These are phyloP conservation scores for Penicillium sp. DNA, from an alignment of 2,329 filamentous ascomycete species.

Conservation along the genomic window DNA sequence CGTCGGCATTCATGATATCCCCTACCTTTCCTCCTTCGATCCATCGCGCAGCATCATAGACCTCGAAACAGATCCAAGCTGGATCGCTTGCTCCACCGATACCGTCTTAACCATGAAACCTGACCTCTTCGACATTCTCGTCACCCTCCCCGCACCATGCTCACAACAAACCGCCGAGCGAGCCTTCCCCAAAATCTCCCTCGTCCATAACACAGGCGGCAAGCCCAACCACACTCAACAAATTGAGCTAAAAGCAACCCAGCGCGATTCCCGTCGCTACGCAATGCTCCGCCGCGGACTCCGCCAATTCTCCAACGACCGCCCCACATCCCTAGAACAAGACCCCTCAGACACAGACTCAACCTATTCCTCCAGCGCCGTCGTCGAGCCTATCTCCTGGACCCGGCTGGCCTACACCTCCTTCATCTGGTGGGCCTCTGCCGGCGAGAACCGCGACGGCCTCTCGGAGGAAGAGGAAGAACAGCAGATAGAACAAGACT, in stretches of 20 bases:
- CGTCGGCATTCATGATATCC: constrained; percentile 89
- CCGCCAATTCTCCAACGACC: constrained; percentile 27
- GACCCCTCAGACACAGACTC: constrained; percentile 40
- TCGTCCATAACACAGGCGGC: constrained; percentile 55
- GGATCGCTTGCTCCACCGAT: constrained; percentile 95
- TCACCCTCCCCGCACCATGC: constrained; percentile 71
- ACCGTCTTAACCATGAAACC: constrained; percentile 85
- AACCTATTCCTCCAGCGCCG: constrained; percentile 42
- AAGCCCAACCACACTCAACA: constrained; percentile 37
- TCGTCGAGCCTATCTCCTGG: constrained; percentile 60
- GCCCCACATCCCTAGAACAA: constrained; percentile 25
- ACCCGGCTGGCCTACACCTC: constrained; percentile 59
- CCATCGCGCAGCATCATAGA: constrained; percentile 36
- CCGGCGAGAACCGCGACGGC: constrained; percentile 58
- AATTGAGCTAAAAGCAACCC: constrained; percentile 70
- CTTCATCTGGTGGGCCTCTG: constrained; percentile 68
- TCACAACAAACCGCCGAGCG: constrained; percentile 58
- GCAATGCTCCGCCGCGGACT: constrained; percentile 65
- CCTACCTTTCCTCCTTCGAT: constrained; percentile 68
- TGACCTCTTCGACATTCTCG: constrained; percentile 82
- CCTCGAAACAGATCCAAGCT: constrained; percentile 56
- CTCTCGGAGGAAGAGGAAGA: constrained; percentile 55
- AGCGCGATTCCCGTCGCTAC: constrained; percentile 83
- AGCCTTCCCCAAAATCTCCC: constrained; percentile 74
- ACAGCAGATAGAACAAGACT: constrained; percentile 44